Conservation (phyloP, 768 basidiomycete species). For the Tremella mesenterica region DNA sequence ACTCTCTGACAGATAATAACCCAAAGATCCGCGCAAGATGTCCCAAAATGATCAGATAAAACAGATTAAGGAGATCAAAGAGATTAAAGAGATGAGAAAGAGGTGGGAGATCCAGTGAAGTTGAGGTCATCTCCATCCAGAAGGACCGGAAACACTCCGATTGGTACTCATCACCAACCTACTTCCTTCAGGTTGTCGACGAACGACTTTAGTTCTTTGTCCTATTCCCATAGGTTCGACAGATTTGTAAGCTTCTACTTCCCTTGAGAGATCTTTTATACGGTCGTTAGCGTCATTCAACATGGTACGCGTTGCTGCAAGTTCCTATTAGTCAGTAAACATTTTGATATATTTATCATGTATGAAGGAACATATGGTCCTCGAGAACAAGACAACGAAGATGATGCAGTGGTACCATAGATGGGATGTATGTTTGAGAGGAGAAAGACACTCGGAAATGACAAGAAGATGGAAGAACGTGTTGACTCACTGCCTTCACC, state of each 20-base stretch:
- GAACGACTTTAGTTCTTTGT: conserved; percentile 17
- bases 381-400: no score
- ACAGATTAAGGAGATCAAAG: not conserved
- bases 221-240: conserved; percentile 10
- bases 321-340: conserved; percentile 19
- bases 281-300: conserved; percentile 27
- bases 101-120: no score
- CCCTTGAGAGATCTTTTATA: conserved; percentile 12
- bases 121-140: conserved; percentile 3
- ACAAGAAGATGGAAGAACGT: not conserved
- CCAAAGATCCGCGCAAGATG: not conserved
- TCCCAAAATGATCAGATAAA: not conserved
- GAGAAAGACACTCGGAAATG: no score
- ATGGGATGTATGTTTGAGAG: no score
- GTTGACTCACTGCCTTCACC: conserved; percentile 62
- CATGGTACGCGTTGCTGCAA: conserved; percentile 28
- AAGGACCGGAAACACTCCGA: conserved; percentile 13
- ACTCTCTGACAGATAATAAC: not conserved
- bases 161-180: conserved; percentile 11
- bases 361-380: not conserved
- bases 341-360: not conserved
- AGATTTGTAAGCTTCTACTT: conserved; percentile 26
- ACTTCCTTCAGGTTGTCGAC: conserved; percentile 30
- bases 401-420: not conserved
- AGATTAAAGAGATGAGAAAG: no score